Conservation (phyloP, 192 early-diverging fungal genomes). For the Umbelopsis isabellina region DNA sequence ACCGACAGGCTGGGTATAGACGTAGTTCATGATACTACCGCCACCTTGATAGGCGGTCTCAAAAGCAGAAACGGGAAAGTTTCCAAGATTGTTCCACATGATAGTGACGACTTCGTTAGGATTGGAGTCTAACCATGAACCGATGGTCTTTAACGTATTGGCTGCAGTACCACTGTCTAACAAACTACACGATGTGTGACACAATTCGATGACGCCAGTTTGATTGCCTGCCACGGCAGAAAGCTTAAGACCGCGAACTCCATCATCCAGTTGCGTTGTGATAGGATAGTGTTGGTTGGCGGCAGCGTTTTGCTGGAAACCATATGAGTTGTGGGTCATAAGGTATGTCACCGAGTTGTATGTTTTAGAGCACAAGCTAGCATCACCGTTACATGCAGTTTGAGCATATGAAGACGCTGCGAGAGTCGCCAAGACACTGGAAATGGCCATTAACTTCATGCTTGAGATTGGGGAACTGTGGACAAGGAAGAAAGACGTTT, state of each 20-base stretch:
- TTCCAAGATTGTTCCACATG: conserved; percentile 68
- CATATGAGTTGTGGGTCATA: conserved; percentile 78
- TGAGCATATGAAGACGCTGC: conserved; percentile 28
- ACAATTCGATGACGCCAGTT: conserved; percentile 54
- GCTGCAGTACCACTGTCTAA: conserved; percentile 63
- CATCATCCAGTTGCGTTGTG: conserved; percentile 67
- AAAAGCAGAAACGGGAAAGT: conserved; percentile 52
- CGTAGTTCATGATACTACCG: conserved; percentile 48
- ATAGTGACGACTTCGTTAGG: conserved; percentile 78
- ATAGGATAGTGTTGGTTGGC: conserved; percentile 73
- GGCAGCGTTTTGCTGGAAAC: conserved; percentile 53
- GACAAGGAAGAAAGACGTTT: not conserved
- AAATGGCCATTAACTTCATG: not conserved
- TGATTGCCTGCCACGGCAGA: conserved; percentile 51
- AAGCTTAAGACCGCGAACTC: conserved; percentile 75
- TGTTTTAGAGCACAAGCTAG: conserved; percentile 62
- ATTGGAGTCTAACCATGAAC: conserved; percentile 64
- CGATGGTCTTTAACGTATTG: conserved; percentile 57
- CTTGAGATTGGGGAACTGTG: not conserved
- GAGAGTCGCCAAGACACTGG: not conserved
- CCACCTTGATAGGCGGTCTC: conserved; percentile 52
- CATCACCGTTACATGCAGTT: conserved; percentile 67
- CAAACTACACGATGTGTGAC: conserved; percentile 66
- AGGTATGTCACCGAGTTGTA: conserved; percentile 67
- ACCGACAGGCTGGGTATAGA: conserved; percentile 50